Base-by-base conservation (phyloP, 176 grass and related monocot species). In the Zizania latifolia region DNA sequence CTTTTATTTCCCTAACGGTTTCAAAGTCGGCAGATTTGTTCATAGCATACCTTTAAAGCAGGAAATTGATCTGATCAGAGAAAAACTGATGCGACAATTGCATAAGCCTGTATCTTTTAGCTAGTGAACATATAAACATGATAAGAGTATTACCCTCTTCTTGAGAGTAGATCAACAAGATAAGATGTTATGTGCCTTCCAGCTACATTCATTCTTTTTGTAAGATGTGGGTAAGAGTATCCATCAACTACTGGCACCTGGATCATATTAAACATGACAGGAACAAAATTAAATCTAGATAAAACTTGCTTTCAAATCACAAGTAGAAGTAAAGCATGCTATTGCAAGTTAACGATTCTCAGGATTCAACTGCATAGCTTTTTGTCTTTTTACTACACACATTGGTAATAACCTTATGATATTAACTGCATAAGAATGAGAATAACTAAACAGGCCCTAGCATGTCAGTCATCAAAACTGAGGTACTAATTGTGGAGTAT, bases 201-300 rank as follows among this genome's bases (percentile, higher is more conserved):
- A 83, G 91, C 91, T 80, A 98, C 91, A 84, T 98, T 98, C 91
- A 98, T 98, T 90, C 91, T 77, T 78, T 98, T 98, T 26, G 95
- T 98, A 69, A 98, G 78, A 89, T 98, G 91, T 37, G 89, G 95
- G 82, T 92, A 94, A 51, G 91, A 98, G 77, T 90, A 98, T 28
- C 89, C 91, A 94, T 98, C 95, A 84, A 98, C 95, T 30, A 98
- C 95, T 19, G 91, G 95, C 67, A 98, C 95, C 95, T 98, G 79
- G 19, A 72, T 66, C 58, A 65, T 72, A 80, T 65, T 57, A 70
- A 62, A 63, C 4, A 82, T 59, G 3, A 65, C 50, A 78, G 30
- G 19, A 46, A 15, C 32, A 16, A 8, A 84, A 22, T 35, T 66
- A 74, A n/a, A 71, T 27, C 9, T 65, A 36, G 14, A 40, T 76